Percentiles rank a stretch among this genome's conserved stretches.
Conservation (phyloP, 1,284 basidiomycete genomes). For the Caloboletus inedulis region DNA sequence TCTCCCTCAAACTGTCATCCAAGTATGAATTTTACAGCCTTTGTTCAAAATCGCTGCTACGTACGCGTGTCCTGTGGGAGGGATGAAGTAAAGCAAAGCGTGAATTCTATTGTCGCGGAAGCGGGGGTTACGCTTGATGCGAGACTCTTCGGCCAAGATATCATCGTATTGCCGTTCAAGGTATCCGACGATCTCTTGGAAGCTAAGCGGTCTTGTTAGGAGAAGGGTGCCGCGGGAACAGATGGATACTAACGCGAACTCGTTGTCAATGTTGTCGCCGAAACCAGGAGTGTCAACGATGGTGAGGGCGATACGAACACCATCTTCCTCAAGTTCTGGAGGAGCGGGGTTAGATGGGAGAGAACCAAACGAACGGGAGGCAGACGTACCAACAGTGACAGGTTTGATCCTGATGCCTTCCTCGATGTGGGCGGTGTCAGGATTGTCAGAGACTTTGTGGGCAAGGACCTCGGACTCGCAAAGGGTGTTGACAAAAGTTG, state of each 20-base stretch:
- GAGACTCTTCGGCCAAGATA: slow-evolving; percentile 96
- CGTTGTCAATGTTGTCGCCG: slow-evolving; percentile 98
- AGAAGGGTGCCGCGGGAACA: slow-evolving; percentile 5
- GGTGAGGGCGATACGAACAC: slow-evolving; percentile 95
- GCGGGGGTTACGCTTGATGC: slow-evolving; percentile 99
- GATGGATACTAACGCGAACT: slow-evolving; percentile 77
- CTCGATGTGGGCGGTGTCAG: slow-evolving; percentile 91
- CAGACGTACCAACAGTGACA: slow-evolving; percentile 79
- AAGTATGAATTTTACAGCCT: background rate
- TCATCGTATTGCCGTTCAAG: slow-evolving; percentile 99
- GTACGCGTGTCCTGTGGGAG: slow-evolving; percentile 81
- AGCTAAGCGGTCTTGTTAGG: slow-evolving; percentile 47
- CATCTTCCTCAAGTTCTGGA: slow-evolving; percentile 96
- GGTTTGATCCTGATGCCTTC: slow-evolving; percentile 96
- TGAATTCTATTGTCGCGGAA: slow-evolving; percentile 98
- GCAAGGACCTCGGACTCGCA: slow-evolving; percentile 88
- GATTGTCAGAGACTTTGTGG: slow-evolving; percentile 84
- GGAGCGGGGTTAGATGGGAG: slow-evolving; percentile 1
- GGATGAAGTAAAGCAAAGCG: slow-evolving; percentile 97
- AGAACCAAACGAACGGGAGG: background rate
- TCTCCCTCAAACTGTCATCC: slow-evolving; percentile 78
- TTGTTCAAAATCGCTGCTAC: slow-evolving; percentile 26
- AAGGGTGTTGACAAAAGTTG: slow-evolving; percentile 97
- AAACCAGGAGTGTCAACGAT: slow-evolving; percentile 99
- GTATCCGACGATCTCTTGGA: slow-evolving; percentile 95